phyloP scores from a whole-genome alignment of 495 filamentous ascomycete species.

The Pseudomonodictys pantanalensis region DNA sequence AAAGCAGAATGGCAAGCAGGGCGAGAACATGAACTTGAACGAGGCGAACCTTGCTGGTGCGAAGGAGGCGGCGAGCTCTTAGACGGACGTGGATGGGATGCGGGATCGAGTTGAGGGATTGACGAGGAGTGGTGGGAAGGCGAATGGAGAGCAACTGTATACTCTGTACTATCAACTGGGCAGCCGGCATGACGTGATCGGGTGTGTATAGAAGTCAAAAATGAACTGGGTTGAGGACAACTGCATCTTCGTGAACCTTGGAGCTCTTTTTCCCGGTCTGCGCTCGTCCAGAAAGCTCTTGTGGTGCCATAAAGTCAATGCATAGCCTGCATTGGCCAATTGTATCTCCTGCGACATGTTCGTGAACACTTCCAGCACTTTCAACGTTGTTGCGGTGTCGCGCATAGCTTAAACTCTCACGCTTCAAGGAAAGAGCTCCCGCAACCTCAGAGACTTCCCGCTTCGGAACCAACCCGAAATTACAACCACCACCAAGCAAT shows the following conservation, averaged over 20 bases:
- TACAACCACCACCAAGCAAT: conserved; percentile 11
- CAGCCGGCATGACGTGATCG: background rate
- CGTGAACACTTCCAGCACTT: no score
- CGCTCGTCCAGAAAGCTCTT: no score
- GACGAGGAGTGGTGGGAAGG: background rate
- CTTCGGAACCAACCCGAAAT: conserved; percentile 1
- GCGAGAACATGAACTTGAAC: conserved; percentile 73
- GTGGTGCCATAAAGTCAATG: no score
- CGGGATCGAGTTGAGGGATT: background rate
- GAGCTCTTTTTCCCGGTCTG: no score
- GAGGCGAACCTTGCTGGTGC: conserved; percentile 66
- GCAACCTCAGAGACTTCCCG: conserved; percentile 10
- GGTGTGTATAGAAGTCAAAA: no score
- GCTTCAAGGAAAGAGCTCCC: background rate
- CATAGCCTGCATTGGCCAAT: no score
- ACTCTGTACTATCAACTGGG: conserved; percentile 32
- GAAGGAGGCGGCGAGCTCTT: conserved; percentile 45
- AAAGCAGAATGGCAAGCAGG: conserved; percentile 88
- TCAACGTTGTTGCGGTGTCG: no score
- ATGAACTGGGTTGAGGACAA: no score
- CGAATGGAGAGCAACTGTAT: conserved; percentile 21
- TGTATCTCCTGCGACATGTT: no score
- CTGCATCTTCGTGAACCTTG: no score
- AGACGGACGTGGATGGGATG: background rate
- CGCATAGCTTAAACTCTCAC: background rate